Conservation (phyloP, 2,329 filamentous ascomycete genomes). For the Xylaria digitata region DNA sequence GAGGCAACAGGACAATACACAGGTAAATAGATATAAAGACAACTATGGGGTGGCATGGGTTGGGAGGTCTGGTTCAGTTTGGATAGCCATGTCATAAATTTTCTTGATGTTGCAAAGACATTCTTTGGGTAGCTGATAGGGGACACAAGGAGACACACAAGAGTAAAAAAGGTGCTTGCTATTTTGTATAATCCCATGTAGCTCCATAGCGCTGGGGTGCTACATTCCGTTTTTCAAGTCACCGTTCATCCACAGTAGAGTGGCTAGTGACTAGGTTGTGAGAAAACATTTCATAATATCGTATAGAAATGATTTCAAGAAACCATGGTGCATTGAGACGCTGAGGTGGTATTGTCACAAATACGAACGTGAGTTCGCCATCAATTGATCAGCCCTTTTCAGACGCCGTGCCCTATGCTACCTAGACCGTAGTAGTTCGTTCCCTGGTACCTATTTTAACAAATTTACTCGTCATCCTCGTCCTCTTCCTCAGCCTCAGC, state of each 20-base stretch:
- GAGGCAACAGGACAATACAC: not conserved
- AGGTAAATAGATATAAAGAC: not conserved
- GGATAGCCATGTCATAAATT: not conserved
- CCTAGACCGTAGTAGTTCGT: constrained; percentile 45
- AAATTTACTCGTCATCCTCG: constrained; percentile 70
- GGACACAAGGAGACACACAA: not conserved
- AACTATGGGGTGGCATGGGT: not conserved
- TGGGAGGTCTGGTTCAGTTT: not conserved
- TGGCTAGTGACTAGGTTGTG: no score
- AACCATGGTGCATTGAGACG: constrained; percentile 10
- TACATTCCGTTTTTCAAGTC: not conserved
- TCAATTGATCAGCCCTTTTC: constrained; percentile 48
- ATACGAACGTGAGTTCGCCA: constrained; percentile 38
- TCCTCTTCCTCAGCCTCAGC: constrained; percentile 77
- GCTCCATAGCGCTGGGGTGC: not conserved
- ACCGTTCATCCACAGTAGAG: not conserved
- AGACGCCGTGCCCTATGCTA: constrained; percentile 52
- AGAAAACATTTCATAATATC: constrained; percentile 5
- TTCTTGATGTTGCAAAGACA: not conserved
- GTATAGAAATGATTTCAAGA: constrained; percentile 6
- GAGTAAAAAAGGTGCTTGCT: no score
- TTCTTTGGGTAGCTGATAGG: not conserved
- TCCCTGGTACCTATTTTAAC: constrained; percentile 30
- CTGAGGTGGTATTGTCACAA: constrained; percentile 32
- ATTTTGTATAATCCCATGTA: not conserved